Evolutionary conservation across 202 grass and related monocot genomes (phyloP), one percentile per base, ranked within the genome.

Genomic region (Dendrocalamus latiflorus): DNA sequence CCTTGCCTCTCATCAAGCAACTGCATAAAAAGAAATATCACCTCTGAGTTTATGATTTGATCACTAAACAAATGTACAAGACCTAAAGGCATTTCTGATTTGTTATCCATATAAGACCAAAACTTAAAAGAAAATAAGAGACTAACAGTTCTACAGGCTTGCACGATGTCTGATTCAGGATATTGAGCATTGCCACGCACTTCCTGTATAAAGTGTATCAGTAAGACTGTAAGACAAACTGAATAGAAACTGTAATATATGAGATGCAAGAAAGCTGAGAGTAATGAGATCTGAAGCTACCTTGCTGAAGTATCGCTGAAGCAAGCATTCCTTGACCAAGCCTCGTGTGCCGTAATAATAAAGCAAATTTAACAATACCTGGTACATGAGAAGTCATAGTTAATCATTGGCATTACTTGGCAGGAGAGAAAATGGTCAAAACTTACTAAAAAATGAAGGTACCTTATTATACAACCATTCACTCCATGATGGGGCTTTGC

Each of bases 231-330:
- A 71, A 3, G 69, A 72, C 45, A 34, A 53, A 86, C 10, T 59
- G 25, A 28, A 51, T 42, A 37, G 39, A 9, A 72, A 6, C 15
- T 26, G 39, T 34, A 78, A 51, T 9, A 71, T 48, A 88, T 41
- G 10, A 65, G 16, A 49, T 41, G n/a, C 25, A 67, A 59, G 28
- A 70, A 68, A 80, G 4, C 14, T 22, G 11, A 38, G 39, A 70
- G 71, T 53, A 74, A 49, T 72, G 54, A 61, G 80, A 57, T 72
- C 59, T 60, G 33, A 77, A 22, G 8, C 25, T 71, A 94, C 94
- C 91, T 94, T 97, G 84, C 94, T 97, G 72, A 97, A 94, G 72
- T 97, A 97, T 56, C 94, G 67, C 59, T 94, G 84, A 84, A 97
- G 90, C 70, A 97, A 86, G 75, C 69, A 81, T 57, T 97, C 88